Conservation (phyloP, 2,329 filamentous ascomycete genomes). For the Curvularia sp. region DNA sequence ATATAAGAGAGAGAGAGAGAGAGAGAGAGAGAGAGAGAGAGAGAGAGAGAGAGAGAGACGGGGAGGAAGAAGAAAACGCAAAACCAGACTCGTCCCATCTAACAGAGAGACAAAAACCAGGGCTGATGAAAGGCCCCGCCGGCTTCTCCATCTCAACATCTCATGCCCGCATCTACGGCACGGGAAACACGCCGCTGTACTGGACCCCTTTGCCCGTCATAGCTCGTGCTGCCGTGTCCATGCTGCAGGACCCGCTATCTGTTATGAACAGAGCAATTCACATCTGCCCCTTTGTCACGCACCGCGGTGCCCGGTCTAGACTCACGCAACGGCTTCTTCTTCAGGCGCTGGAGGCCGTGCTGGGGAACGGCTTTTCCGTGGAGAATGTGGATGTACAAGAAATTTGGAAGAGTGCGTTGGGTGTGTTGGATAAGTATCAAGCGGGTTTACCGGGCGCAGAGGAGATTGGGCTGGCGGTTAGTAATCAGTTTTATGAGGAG, state of each 20-base stretch:
- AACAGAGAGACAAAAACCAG: constrained; percentile 17
- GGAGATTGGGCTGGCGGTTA: constrained; percentile 27
- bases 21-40: no score
- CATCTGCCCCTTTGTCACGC: constrained; percentile 33
- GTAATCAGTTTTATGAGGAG: no score
- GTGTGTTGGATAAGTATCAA: constrained; percentile 40
- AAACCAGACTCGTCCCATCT: no score
- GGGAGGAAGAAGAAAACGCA: no score
- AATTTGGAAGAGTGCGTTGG: constrained; percentile 39
- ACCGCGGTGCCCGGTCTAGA: background rate
- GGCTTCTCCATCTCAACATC: constrained; percentile 43
- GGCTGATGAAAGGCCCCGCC: constrained; percentile 49
- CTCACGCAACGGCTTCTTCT: constrained; percentile 43
- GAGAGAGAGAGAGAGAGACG: no score
- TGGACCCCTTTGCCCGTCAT: constrained; percentile 46
- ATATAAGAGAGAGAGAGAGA: no score
- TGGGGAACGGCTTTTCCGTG: constrained; percentile 32
- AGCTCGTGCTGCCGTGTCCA: constrained; percentile 37
- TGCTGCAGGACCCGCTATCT: constrained; percentile 37
- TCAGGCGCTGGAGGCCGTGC: constrained; percentile 29
- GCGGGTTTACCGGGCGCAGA: background rate
- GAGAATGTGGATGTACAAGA: constrained; percentile 39
- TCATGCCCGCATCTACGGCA: constrained; percentile 47
- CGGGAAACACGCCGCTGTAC: constrained; percentile 36
- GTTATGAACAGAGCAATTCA: constrained; percentile 40